These are phyloP conservation scores for Abrus pulchellus DNA, from an alignment of 306 rosid genomes.

Conservation along the genomic window DNA sequence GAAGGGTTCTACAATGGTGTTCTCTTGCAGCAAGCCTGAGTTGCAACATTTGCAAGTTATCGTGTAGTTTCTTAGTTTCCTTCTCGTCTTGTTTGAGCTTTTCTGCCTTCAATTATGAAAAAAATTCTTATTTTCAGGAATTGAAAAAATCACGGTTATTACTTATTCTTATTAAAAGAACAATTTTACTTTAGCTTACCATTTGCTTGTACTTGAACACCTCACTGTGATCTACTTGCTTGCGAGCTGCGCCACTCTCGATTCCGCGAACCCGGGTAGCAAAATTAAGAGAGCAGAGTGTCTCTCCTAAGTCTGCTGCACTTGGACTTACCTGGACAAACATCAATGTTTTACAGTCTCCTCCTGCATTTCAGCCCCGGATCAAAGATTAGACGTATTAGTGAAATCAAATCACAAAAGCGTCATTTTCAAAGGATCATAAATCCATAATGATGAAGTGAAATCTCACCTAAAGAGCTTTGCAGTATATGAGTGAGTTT, in stretches of 20 bases:
- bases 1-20: constrained; percentile 79
- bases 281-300: constrained; percentile 92
- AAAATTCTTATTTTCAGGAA: constrained; percentile 33
- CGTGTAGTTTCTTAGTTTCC: constrained; percentile 89
- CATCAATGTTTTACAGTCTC: constrained; percentile 98
- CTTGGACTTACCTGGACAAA: constrained; percentile 96
- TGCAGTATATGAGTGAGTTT: constrained; percentile 96
- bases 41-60: constrained; percentile 71
- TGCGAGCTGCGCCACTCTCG: constrained; percentile 93
- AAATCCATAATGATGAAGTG: constrained; percentile 27
- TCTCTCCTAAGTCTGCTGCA: constrained; percentile 83
- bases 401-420: constrained; percentile 15
- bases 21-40: constrained; percentile 86
- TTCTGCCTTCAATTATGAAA: constrained; percentile 70
- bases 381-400: constrained; percentile 42
- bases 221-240: constrained; percentile 82
- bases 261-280: constrained; percentile 93
- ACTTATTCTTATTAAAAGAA: background rate
- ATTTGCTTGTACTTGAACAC: constrained; percentile 93
- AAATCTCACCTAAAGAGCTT: constrained; percentile 88
- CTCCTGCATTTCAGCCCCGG: constrained; percentile 70
- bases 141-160: constrained; percentile 5
- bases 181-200: constrained; percentile 57
- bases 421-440: constrained; percentile 16
- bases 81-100: constrained; percentile 90